These are phyloP conservation scores for sweet orange (Citrus sinensis) DNA, from an alignment of 345 rosid genomes.

Conservation along the genomic window DNA sequence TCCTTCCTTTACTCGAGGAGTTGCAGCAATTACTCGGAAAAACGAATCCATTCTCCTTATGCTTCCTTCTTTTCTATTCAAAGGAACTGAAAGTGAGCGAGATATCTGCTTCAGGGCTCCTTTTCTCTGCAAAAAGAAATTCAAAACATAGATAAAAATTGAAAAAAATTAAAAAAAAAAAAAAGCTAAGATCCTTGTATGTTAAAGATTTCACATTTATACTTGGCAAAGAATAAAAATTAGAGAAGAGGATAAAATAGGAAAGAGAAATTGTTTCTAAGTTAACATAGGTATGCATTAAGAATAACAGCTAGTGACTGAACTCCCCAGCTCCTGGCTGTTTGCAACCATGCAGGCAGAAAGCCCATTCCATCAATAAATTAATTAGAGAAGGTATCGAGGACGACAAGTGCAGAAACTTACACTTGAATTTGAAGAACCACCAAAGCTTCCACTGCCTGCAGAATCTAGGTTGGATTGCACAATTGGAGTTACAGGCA, in stretches of 20 bases:
- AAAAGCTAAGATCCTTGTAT: neutral
- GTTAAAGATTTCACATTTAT: neutral
- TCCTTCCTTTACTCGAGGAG: constrained; percentile 75
- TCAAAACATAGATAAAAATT: neutral
- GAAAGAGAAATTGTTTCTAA: neutral
- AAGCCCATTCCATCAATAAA: neutral
- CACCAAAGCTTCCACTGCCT: constrained; percentile 36
- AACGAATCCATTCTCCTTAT: constrained; percentile 79
- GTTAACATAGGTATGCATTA: neutral
- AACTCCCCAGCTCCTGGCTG: neutral
- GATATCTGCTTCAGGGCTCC: constrained; percentile 42
- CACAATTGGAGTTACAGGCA: constrained; percentile 56
- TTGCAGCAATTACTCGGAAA: constrained; percentile 82
- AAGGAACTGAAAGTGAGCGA: constrained; percentile 88
- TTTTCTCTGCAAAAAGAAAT: constrained; percentile 51
- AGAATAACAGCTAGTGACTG: neutral
- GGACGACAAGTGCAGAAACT: constrained; percentile 26
- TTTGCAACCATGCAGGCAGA: neutral
- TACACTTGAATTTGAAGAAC: constrained; percentile 50
- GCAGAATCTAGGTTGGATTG: constrained; percentile 44
- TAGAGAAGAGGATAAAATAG: neutral
- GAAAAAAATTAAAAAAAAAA: neutral
- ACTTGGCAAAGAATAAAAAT: neutral
- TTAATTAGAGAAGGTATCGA: neutral
- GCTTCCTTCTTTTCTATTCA: constrained; percentile 56